Evolutionary conservation across 768 basidiomycete genomes (phyloP), one percentile per base, ranked within the genome.

Genomic region (Rhodosporidiobolus odoratus): DNA sequence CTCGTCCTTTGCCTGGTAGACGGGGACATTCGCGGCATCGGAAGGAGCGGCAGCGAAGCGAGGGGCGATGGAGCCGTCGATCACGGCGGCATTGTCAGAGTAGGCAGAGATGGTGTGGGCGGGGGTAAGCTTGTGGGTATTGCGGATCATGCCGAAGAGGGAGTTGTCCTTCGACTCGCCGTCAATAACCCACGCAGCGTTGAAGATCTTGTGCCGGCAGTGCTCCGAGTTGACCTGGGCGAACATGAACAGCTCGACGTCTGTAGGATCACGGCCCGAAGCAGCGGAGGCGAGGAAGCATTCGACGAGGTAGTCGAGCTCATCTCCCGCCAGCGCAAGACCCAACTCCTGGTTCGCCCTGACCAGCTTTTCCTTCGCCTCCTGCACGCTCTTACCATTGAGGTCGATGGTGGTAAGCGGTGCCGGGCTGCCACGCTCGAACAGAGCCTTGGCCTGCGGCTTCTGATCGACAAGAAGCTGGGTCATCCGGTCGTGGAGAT

Each of bases 201-300:
- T 99, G 84, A 98, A 99, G 75, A 97, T 98, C 82, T 99, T 99
- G 84, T 99, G 96, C 41, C 96, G 85, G 80, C 96, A 99, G 78
- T 98, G 96, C 80, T 99, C 96, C n/a, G 94, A 97, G 82, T 99
- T 99, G 79, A 99, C 95, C 78, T 99, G 96, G 5, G 96, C 95
- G 80, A 98, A 99, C 96, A 98, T 99, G 85, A 99, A 99, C 13
- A 99, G 84, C 79, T 99, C 96, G 5, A 95, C 94, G 78, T 98
- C 96, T 47, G 91, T 96, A 13, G 95, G 96, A 78, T 92, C 88
- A 43, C 94, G 87, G 13, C 66, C 65, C 1, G 59, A 40, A 30
- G 61, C 50, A 2, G 74, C 66, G 15, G 73, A 38, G n/a, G 88
- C 83, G 35, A 90, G 83, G 80, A 92, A 99, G 17, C 90, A 92